phyloP scores from a whole-genome alignment of 1,139 yeast species.

The Debaryomycetaceae sp. region DNA sequence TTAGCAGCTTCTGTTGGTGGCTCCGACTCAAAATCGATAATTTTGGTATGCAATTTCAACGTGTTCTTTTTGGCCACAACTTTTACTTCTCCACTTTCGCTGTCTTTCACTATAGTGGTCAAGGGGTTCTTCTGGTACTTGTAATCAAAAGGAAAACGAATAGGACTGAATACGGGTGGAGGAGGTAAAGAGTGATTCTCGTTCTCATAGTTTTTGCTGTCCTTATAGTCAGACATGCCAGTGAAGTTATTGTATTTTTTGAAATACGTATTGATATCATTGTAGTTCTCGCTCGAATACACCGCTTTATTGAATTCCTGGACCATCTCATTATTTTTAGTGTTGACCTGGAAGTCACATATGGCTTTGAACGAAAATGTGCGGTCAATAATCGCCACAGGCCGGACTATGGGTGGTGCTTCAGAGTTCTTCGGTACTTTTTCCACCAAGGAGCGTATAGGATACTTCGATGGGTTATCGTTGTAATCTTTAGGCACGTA shows the following conservation, averaged over 20 bases:
- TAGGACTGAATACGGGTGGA: slow-evolving; percentile 78
- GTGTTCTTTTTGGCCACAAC: slow-evolving; percentile 36
- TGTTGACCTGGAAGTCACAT: slow-evolving; percentile 79
- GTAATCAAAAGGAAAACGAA: slow-evolving; percentile 70
- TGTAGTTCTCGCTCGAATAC: slow-evolving; percentile 22
- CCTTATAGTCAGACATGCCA: slow-evolving; percentile 29
- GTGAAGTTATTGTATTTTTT: slow-evolving; percentile 33
- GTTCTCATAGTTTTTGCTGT: slow-evolving; percentile 26
- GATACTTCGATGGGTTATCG: slow-evolving; percentile 37
- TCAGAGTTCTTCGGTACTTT: slow-evolving; percentile 12
- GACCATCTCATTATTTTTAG: slow-evolving; percentile 52
- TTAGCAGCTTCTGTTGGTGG: slow-evolving; percentile 31
- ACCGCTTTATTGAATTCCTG: slow-evolving; percentile 29
- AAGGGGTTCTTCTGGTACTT: slow-evolving; percentile 40
- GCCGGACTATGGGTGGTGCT: slow-evolving; percentile 42
- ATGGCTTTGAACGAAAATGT: slow-evolving; percentile 80
- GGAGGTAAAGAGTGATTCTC: slow-evolving; percentile 72
- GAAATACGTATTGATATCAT: slow-evolving; percentile 42
- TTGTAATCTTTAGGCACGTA: slow-evolving; percentile 40
- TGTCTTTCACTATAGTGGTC: slow-evolving; percentile 60
- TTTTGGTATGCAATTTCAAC: slow-evolving; percentile 45
- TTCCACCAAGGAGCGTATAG: slow-evolving; percentile 50
- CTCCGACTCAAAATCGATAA: slow-evolving; percentile 31
- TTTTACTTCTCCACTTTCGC: slow-evolving; percentile 56
- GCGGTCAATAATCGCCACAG: slow-evolving; percentile 66